Conservation (phyloP, 139 green algal genomes). For the Tetradesmus obliquus region DNA sequence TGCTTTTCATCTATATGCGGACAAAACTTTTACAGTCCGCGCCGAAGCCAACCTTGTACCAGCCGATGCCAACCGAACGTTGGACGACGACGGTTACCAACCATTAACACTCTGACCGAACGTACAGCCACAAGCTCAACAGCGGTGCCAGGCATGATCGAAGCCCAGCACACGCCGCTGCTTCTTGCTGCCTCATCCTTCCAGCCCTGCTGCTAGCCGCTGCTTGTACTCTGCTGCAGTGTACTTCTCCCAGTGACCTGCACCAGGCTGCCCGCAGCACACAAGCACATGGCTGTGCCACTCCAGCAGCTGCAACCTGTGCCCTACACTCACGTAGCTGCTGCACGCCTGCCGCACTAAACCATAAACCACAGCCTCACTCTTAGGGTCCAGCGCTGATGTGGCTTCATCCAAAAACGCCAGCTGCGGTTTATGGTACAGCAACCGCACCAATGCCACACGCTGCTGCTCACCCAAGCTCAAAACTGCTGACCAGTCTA, state of each 20-base stretch:
- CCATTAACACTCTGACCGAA: too few relatives aligned
- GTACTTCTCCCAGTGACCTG: constrained; percentile 44
- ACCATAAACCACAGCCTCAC: constrained; percentile 71
- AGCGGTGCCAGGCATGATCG: too few relatives aligned
- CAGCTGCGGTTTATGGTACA: constrained; percentile 55
- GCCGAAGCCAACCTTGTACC: neutral
- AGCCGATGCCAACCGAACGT: neutral
- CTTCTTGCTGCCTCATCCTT: neutral
- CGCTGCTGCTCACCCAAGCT: constrained; percentile 91
- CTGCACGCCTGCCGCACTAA: constrained; percentile 54
- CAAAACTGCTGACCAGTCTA: constrained; percentile 77
- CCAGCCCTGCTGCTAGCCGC: neutral
- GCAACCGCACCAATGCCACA: constrained; percentile 64
- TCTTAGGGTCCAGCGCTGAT: constrained; percentile 72
- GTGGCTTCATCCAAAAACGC: constrained; percentile 83
- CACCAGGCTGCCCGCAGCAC: constrained; percentile 22
- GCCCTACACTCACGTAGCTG: constrained; percentile 83
- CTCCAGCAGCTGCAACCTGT: constrained; percentile 73
- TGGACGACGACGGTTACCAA: neutral
- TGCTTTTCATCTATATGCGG: too few relatives aligned
- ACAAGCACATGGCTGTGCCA: constrained; percentile 86
- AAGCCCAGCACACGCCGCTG: neutral
- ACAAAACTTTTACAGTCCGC: too few relatives aligned
- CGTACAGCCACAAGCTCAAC: too few relatives aligned
- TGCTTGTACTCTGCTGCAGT: constrained; percentile 47